Evolutionary conservation across 208 protist genomes (phyloP).

Genomic region (Leishmania amazonensis): DNA sequence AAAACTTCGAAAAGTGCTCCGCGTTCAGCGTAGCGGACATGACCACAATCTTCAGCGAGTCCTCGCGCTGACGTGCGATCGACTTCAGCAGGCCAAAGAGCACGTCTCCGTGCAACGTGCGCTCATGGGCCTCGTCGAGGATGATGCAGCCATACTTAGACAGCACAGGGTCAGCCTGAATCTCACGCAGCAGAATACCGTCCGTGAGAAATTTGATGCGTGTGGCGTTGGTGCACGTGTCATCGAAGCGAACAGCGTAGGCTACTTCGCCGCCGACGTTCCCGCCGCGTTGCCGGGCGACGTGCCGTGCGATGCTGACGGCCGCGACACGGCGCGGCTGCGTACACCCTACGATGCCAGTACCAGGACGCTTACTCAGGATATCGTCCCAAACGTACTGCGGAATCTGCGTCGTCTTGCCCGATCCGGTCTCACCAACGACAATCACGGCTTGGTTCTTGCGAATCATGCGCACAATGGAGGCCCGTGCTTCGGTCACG

Average conservation of each 20-base stretch:
- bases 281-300: slow-evolving; percentile 87
- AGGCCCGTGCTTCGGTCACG: slow-evolving; percentile 69
- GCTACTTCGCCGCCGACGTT: slow-evolving; percentile 88
- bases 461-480: slow-evolving; percentile 83
- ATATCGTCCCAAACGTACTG: slow-evolving; percentile 94
- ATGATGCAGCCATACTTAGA: slow-evolving; percentile 97
- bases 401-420: slow-evolving; percentile 95
- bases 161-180: slow-evolving; percentile 92
- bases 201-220: slow-evolving; percentile 96
- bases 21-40: slow-evolving; percentile 98
- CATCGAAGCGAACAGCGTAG: slow-evolving; percentile 96
- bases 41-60: slow-evolving; percentile 93
- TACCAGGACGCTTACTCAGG: slow-evolving; percentile 37
- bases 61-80: slow-evolving; percentile 60
- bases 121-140: slow-evolving; percentile 99
- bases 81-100: slow-evolving; percentile 93
- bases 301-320: slow-evolving; percentile 94
- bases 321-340: slow-evolving; percentile 98
- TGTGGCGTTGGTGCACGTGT: slow-evolving; percentile 84
- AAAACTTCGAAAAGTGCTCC: slow-evolving; percentile 95
- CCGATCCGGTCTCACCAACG: slow-evolving; percentile 94
- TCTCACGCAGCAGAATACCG: slow-evolving; percentile 97
- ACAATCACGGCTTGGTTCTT: slow-evolving; percentile 89
- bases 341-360: slow-evolving; percentile 93
- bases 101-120: slow-evolving; percentile 96